phyloP scores from a whole-genome alignment of 2,329 filamentous ascomycete genomes.

The Cladosporium sp. region DNA sequence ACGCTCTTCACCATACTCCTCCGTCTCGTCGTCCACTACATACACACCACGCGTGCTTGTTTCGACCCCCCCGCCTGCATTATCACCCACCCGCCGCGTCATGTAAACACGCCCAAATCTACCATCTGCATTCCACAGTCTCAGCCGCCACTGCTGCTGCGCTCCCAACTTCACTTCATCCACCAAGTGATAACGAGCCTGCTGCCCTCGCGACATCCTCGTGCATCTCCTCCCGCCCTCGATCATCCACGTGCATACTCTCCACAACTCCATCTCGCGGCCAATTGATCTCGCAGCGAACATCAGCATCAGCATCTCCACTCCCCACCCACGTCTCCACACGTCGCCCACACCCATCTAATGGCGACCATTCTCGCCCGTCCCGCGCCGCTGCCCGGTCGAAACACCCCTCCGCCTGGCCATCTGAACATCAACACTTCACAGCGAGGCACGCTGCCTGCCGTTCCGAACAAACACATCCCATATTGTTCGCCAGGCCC shows the following conservation, averaged over 20 bases:
- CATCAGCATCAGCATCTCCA: not conserved
- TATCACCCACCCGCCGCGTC: conserved; percentile 7
- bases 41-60: not conserved
- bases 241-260: not conserved
- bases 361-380: conserved; percentile 22
- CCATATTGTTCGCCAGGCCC: conserved; percentile 86
- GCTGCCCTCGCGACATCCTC: not conserved
- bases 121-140: conserved; percentile 15
- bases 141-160: conserved; percentile 2
- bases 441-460: conserved; percentile 57
- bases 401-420: conserved; percentile 44
- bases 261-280: not conserved
- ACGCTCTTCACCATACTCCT: not conserved
- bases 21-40: not conserved
- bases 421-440: conserved; percentile 60
- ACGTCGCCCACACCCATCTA: conserved; percentile 20
- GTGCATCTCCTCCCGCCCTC: not conserved
- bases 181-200: conserved; percentile 10
- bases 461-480: conserved; percentile 83
- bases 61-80: not conserved
- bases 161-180: not conserved
- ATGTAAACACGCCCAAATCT: conserved; percentile 16
- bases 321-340: not conserved
- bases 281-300: conserved; percentile 8
- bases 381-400: conserved; percentile 16